These are phyloP conservation scores for Podila minutissima DNA, from an alignment of 192 early-diverging fungal species.

Conservation along the genomic window DNA sequence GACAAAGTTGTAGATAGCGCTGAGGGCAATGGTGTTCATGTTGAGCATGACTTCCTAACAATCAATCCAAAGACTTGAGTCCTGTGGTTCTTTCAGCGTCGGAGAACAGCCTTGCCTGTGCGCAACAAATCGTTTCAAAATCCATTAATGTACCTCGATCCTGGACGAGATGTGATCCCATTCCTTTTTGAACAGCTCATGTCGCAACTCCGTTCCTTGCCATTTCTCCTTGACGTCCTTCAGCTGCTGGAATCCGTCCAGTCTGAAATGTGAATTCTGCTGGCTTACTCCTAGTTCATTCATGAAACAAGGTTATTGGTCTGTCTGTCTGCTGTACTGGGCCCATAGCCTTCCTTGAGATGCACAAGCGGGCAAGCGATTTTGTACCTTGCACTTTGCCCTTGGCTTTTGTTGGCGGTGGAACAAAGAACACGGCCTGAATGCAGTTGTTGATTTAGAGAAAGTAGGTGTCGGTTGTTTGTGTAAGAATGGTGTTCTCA, in stretches of 20 bases:
- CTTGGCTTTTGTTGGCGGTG: conserved; percentile 9
- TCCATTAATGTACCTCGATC: conserved; percentile 52
- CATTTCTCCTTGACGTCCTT: conserved; percentile 64
- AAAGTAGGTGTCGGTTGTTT: not conserved
- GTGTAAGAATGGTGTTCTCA: not conserved
- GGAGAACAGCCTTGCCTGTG: too few relatives aligned
- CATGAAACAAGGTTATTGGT: not conserved
- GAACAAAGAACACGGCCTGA: conserved; percentile 14
- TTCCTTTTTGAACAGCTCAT: conserved; percentile 56
- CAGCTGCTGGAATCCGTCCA: conserved; percentile 70
- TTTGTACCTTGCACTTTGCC: conserved; percentile 8
- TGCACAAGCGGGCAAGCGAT: conserved; percentile 5
- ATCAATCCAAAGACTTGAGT: not conserved
- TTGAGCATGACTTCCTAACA: conserved; percentile 59
- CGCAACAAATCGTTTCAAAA: not conserved
- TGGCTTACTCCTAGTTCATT: not conserved
- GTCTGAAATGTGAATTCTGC: conserved; percentile 27
- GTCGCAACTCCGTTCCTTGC: conserved; percentile 61
- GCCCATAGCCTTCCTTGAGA: too few relatives aligned
- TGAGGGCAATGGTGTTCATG: conserved; percentile 67
- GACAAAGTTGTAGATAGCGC: conserved; percentile 71
- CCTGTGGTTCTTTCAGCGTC: not conserved
- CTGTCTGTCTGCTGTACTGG: not conserved
- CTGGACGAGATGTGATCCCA: conserved; percentile 62
- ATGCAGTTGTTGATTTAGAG: not conserved